Percentiles rank a stretch among this genome's conserved stretches.
phyloP scores from a whole-genome alignment of 306 rosid genomes.

The Quercus cerris region DNA sequence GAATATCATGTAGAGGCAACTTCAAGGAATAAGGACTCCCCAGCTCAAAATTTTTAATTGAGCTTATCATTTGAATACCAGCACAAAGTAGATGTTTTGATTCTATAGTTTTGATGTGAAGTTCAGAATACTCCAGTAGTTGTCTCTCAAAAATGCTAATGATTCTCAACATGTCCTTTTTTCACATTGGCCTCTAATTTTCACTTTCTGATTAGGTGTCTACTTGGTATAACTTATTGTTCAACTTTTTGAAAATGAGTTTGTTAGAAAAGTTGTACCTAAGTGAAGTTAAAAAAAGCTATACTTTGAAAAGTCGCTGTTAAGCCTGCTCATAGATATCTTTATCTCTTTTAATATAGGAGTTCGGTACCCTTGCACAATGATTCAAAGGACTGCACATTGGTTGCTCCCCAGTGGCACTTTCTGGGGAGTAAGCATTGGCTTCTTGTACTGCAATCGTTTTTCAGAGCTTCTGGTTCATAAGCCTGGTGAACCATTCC shows the following conservation, averaged over 20 bases:
- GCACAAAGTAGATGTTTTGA: background rate
- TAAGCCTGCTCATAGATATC: no score
- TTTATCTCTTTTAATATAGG: slow-evolving; percentile 16
- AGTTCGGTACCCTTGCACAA: slow-evolving; percentile 39
- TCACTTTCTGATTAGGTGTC: no score
- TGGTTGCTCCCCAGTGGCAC: slow-evolving; percentile 37
- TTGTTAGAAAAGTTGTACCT: no score
- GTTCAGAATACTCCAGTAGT: background rate
- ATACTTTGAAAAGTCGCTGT: no score
- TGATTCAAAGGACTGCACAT: slow-evolving; percentile 33
- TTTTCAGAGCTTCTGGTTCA: slow-evolving; percentile 48
- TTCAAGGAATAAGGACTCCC: background rate
- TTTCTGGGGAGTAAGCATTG: slow-evolving; percentile 34
- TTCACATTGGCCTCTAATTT: background rate
- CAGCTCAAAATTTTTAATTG: background rate
- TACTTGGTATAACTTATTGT: no score
- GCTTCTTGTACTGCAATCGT: slow-evolving; percentile 36
- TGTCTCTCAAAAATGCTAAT: background rate
- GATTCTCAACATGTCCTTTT: background rate
- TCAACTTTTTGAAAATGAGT: no score
- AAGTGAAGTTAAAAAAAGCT: no score
- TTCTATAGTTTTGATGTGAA: background rate
- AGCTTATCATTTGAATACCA: background rate
- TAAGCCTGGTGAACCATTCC: slow-evolving; percentile 47
- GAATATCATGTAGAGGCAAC: background rate